Conservation (phyloP, 2,329 filamentous ascomycete species). For the Paramyrothecium roridum region DNA sequence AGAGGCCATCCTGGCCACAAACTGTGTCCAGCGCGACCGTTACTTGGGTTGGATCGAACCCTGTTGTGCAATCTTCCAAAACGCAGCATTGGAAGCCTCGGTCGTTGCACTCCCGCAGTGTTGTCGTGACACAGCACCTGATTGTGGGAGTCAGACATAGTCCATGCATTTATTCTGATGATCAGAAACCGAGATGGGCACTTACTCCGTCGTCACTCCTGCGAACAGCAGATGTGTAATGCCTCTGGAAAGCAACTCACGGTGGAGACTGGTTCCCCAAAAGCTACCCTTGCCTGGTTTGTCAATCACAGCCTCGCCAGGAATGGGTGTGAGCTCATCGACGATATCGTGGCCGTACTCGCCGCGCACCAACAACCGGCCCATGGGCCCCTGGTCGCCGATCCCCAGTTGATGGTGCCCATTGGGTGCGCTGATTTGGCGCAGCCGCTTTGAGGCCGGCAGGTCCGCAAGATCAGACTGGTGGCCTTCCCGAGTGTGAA, state of each 20-base stretch:
- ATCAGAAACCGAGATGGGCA: constrained; percentile 36
- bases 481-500: constrained; percentile 50
- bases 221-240: constrained; percentile 56
- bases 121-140: constrained; percentile 31
- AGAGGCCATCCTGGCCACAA: constrained; percentile 47
- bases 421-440: constrained; percentile 43
- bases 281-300: constrained; percentile 59
- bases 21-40: constrained; percentile 43
- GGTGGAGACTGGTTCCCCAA: constrained; percentile 53
- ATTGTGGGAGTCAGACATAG: constrained; percentile 52
- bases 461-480: constrained; percentile 49
- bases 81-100: not conserved
- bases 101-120: not conserved
- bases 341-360: constrained; percentile 54
- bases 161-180: constrained; percentile 45
- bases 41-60: constrained; percentile 4
- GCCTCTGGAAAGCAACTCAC: constrained; percentile 48
- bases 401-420: constrained; percentile 37
- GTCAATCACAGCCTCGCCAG: constrained; percentile 52
- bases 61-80: constrained; percentile 3
- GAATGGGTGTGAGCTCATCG: constrained; percentile 46
- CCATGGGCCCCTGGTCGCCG: constrained; percentile 50
- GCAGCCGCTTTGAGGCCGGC: constrained; percentile 45
- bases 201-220: constrained; percentile 53
- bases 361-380: constrained; percentile 48